Conservation (phyloP, 2,329 filamentous ascomycete species). For the Curvularia sp. region DNA sequence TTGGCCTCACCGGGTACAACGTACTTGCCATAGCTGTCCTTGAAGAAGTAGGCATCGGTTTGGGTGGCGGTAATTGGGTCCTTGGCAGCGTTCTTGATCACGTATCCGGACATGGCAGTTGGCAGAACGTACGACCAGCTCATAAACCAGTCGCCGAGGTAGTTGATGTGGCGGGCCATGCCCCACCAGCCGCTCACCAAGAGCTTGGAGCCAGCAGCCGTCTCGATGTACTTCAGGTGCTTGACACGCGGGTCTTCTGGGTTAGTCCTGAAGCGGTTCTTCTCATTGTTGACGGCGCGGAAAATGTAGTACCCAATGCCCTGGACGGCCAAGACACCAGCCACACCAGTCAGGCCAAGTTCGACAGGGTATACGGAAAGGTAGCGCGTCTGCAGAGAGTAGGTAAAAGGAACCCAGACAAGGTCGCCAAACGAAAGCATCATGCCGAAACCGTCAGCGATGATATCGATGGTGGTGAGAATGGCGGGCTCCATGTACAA, state of each 20-base stretch:
- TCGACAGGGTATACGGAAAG: constrained; percentile 80
- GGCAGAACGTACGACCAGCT: constrained; percentile 89
- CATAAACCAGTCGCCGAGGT: constrained; percentile 94
- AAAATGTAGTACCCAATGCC: constrained; percentile 85
- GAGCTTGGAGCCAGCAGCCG: constrained; percentile 79
- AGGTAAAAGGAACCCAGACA: constrained; percentile 90
- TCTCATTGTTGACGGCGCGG: constrained; percentile 91
- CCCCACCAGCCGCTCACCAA: constrained; percentile 94
- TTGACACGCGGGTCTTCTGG: constrained; percentile 79
- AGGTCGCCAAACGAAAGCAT: constrained; percentile 95
- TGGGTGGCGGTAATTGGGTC: constrained; percentile 49
- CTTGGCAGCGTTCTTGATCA: constrained; percentile 62
- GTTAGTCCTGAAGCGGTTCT: constrained; percentile 91
- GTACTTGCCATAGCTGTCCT: constrained; percentile 66
- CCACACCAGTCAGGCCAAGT: constrained; percentile 73
- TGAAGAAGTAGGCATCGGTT: constrained; percentile 61
- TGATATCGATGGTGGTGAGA: constrained; percentile 93
- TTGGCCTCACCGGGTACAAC: constrained; percentile 74
- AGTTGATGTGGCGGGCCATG: constrained; percentile 89
- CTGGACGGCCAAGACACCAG: constrained; percentile 71
- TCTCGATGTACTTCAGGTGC: constrained; percentile 86
- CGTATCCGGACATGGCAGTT: constrained; percentile 82
- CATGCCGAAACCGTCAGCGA: constrained; percentile 89
- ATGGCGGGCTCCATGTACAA: constrained; percentile 88
- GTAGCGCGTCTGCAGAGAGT: constrained; percentile 84